Base-by-base conservation (phyloP, 306 rosid species). In the Sesbania bispinosa region DNA sequence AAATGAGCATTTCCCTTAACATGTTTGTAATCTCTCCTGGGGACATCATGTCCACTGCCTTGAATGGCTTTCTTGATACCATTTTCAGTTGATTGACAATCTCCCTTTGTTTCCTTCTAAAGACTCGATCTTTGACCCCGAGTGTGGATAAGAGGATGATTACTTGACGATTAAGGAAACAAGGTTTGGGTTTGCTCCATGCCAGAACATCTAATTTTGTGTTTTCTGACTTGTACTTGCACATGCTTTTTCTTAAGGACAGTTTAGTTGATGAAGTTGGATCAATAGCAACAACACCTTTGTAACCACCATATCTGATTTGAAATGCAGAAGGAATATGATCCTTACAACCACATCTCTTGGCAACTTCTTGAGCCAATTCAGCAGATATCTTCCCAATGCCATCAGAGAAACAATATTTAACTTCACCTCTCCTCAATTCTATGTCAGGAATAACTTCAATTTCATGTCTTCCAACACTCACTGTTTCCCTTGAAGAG, bases 251-350 rank as follows among this genome's bases (percentile, higher is more conserved):
- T 81, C 98, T 86, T 29, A 92, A 69, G 6, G 95, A 89, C n/a
- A 92, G 78, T 59, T 92, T 92, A 10, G 35, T 41, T 14, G 75
- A 52, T 13, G 98, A 92, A 41, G 79, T 78, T 30, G 88, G 98
- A 79, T 92, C 96, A 71, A 88, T 79, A 32, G 95, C 92, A 71
- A 92, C 96, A 73, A 92, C 96, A 41, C 98, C 98, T 83, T 92
- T 92, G 75, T 81, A 89, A 4, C 98, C 98, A 51, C 88, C 92
- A 74, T 89, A 92, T 36, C 98, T 86, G 69, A 92, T 89, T 83
- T 92, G 98, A 85, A 92, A 92, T 48, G 96, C 92, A 30, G 95
- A 92, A n/a, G 98, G 98, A 51, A 38, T 16, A 4, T 38, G 30
- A 19, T 77, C 76, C 18, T 5, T 68, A 46, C 41, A 51, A 67